phyloP scores from a whole-genome alignment of 306 rosid species.

The Malus domestica region DNA sequence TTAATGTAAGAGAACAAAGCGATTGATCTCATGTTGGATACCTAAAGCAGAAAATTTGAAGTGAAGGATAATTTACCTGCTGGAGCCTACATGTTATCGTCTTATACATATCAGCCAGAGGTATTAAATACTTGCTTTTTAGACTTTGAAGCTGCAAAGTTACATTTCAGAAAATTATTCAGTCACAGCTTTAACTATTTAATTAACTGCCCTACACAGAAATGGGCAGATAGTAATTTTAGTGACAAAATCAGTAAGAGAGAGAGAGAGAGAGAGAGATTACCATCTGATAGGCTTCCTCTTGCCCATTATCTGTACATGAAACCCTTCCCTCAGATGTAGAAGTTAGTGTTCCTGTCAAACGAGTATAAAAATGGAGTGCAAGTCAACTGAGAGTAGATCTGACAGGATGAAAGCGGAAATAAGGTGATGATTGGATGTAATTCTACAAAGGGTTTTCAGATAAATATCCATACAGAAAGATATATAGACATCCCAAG shows the following conservation, averaged over 20 bases:
- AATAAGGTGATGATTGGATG: not conserved
- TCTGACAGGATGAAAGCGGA: not conserved
- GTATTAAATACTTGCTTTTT: not conserved
- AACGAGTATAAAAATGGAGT: slow-evolving; percentile 11
- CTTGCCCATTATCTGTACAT: slow-evolving; percentile 64
- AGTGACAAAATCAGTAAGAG: not conserved
- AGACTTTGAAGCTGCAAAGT: slow-evolving; percentile 23
- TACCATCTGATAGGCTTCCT: slow-evolving; percentile 71
- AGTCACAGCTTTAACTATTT: not conserved
- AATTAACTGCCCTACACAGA: not conserved
- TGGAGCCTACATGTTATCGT: slow-evolving; percentile 39
- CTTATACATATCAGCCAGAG: slow-evolving; percentile 41
- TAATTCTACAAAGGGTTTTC: not conserved
- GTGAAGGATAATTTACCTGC: slow-evolving; percentile 41
- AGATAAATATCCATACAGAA: not conserved
- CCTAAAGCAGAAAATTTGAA: not conserved
- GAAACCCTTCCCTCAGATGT: slow-evolving; percentile 52
- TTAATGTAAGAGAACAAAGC: not conserved
- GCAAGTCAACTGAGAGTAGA: not conserved
- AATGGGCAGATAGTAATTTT: not conserved
- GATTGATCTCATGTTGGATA: not conserved
- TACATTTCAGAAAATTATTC: not conserved
- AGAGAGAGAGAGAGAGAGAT: not conserved
- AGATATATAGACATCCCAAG: not conserved
- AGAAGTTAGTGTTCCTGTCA: slow-evolving; percentile 58